Base-by-base conservation (phyloP, 176 grass and related monocot genomes). In the Eremochloa ophiuroides region DNA sequence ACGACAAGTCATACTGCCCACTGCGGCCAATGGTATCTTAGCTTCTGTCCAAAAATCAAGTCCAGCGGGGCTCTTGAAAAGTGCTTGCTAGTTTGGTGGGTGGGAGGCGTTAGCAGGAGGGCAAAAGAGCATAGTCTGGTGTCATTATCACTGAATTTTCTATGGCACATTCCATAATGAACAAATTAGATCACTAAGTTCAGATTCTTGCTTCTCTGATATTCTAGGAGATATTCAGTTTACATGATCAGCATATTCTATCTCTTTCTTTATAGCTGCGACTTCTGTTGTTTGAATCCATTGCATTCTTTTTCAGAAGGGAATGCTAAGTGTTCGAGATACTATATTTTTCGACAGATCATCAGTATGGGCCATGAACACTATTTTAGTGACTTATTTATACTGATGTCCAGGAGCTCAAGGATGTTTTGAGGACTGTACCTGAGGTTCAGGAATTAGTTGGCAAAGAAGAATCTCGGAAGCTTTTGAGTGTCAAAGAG, bases 361-460 rank as follows among this genome's bases (percentile, higher is more conserved):
- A 31, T 43, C 2, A 33, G 11, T 14, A 2, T 43, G 33, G 1
- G 1, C 3, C 10, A 11, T 43, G 9, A 22, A 3, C 8, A 72
- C 34, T 13, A 55, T 43, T 22, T 22, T 28, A 56, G 10, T 81
- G 34, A 85, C 18, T 71, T 81, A 37, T 79, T 68, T 31, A 35
- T 94, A 62, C 62, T 18, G 34, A 48, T 27, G 65, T 58, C 48
- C 81, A 98, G 95, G 95, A 98, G 75, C 80, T 98, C 41, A 85
- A 94, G 69, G 81, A 98, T 83, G 95, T 94, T 16, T 81, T 98
- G 67, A 84, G 50, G 48, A 84, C 85, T 75, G 90, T 98, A 35
- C 95, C 92, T 39, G 95, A 98, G 69, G 81, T 98, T 83, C 76
- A 18, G 62, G 88, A 86, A 30, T 76, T 98, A 71, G 82, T 93